Percentiles rank a stretch among this genome's conserved stretches.
phyloP scores from a whole-genome alignment of 176 grass and related monocot species.

The Triticum timopheevii region DNA sequence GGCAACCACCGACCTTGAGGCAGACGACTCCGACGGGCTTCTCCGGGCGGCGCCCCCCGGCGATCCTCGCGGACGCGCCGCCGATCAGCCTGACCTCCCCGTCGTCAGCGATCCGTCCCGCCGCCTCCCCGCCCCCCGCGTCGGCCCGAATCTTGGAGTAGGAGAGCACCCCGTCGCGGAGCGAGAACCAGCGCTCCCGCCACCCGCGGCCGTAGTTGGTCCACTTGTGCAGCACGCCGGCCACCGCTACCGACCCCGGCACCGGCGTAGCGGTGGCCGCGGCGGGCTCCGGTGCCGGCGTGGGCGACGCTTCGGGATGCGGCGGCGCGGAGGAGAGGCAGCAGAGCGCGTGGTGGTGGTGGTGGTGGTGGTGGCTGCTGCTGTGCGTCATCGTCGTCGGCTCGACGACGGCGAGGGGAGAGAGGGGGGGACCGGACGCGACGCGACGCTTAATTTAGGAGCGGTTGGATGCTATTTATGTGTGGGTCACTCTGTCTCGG shows the following conservation, averaged over 20 bases:
- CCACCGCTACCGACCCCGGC: constrained; percentile 37
- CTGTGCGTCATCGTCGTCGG: constrained; percentile 42
- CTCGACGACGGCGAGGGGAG: constrained; percentile 13
- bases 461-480: constrained; percentile 50
- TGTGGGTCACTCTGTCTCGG: constrained; percentile 13
- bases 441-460: constrained; percentile 44
- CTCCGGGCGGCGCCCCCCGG: constrained; percentile 19
- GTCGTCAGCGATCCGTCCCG: neutral
- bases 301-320: constrained; percentile 23
- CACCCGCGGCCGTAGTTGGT: constrained; percentile 86
- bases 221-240: constrained; percentile 73
- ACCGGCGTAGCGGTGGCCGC: neutral
- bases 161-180: constrained; percentile 68
- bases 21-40: constrained; percentile 49
- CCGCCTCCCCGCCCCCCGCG: neutral
- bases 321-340: constrained; percentile 51
- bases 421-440: neutral
- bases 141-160: constrained; percentile 76
- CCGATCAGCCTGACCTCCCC: constrained; percentile 62
- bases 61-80: constrained; percentile 34
- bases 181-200: constrained; percentile 76
- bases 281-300: constrained; percentile 19
- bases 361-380: neutral
- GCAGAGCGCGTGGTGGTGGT: constrained; percentile 56
- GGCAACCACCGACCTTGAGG: constrained; percentile 30